Evolutionary conservation across 257 asterid species (phyloP), one percentile per base, ranked within the genome.

Genomic region (Misopates orontium): DNA sequence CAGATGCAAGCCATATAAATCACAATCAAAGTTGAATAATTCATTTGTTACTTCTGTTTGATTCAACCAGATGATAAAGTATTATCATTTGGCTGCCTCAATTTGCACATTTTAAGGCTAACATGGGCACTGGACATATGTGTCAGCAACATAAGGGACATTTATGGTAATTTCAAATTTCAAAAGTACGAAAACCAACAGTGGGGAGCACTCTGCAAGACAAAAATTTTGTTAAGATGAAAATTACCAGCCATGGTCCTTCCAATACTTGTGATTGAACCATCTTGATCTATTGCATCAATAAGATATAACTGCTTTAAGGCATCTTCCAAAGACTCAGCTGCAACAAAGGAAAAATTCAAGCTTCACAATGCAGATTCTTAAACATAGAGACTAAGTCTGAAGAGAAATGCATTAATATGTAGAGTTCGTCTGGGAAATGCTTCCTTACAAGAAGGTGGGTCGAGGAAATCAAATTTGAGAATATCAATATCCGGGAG

Each of bases 321-420:
- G 68, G 99, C 99, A 84, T 90, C 97, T 82, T 93, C 95, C 74
- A 90, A 74, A 68, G 96, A 83, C 78, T 87, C 95, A 57, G 78
- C 98, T 92, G 84, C 78, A 89, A 67, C 21, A 56, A 77, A 73
- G 59, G 11, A 10, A 52, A 48, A 73, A 73, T 51, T 60, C 41
- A 56, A 69, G 62, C 62, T 52, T 70, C 67, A 55, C 23, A 15
- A 67, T 55, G 66, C 48, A 64, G 45, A 60, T 48, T 16, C 32
- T 64, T 40, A 54, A 24, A 23, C 55, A 51, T 10, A 50, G 57
- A 70, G 53, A 61, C 9, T 53, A 70, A 69, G 57, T 57, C 59
- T 28, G 19, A 57, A 16, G 47, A 68, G 24, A 25, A 64, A 73
- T 41, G 11, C 44, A 15, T 32, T 39, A 39, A 53, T 47, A 56